These are phyloP conservation scores for Boletus mariae DNA, from an alignment of 1,284 basidiomycete genomes.

Conservation along the genomic window DNA sequence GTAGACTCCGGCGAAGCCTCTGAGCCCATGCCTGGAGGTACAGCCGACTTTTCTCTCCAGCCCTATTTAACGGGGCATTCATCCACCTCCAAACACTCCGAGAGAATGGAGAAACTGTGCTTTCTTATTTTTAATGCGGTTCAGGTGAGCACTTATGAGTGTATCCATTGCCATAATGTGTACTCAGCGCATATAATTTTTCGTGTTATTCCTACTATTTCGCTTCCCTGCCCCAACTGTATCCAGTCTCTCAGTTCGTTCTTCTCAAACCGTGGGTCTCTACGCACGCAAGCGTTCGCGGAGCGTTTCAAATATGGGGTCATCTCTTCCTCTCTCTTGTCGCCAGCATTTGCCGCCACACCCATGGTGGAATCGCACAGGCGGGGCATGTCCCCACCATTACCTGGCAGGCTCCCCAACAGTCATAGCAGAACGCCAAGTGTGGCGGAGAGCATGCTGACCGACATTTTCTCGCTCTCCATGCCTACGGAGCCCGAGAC, in stretches of 20 bases:
- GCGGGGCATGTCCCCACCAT: constrained; percentile 32
- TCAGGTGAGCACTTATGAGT: constrained; percentile 24
- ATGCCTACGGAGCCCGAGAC: constrained; percentile 32
- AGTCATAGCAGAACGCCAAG: constrained; percentile 42
- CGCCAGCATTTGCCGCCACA: constrained; percentile 41
- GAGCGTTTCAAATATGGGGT: constrained; percentile 83
- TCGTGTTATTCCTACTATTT: neutral
- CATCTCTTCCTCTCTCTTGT: constrained; percentile 76
- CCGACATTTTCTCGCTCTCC: constrained; percentile 24
- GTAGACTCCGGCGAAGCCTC: constrained; percentile 56
- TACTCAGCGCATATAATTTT: constrained; percentile 9
- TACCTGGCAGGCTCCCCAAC: constrained; percentile 44
- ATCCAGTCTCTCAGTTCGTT: constrained; percentile 33
- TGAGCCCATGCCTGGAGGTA: constrained; percentile 39
- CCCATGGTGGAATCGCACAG: constrained; percentile 29
- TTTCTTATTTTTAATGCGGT: constrained; percentile 18
- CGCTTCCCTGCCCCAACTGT: constrained; percentile 8
- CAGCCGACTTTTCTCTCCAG: constrained; percentile 22
- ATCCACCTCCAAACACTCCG: constrained; percentile 18
- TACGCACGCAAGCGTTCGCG: constrained; percentile 48
- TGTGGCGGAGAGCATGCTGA: constrained; percentile 26
- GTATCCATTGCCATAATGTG: constrained; percentile 8
- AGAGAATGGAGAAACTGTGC: constrained; percentile 28
- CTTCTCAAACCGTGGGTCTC: constrained; percentile 18
- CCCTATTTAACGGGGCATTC: constrained; percentile 16